These are phyloP conservation scores for Suillus lakei DNA, from an alignment of 768 basidiomycete species.

Conservation along the genomic window DNA sequence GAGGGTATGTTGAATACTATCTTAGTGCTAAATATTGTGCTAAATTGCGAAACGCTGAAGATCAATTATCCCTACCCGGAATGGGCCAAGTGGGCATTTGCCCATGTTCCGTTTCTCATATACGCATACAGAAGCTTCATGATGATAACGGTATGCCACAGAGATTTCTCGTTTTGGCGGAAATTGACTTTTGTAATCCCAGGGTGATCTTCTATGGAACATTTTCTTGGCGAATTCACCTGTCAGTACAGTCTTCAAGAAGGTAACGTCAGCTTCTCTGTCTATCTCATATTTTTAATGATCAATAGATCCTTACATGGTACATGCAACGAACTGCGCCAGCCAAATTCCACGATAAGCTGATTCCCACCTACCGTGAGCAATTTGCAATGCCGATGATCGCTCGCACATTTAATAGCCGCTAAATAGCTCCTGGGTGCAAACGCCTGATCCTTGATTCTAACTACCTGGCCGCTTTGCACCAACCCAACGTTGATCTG, in stretches of 20 bases:
- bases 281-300: constrained; percentile 20
- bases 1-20: constrained; percentile 41
- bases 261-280: constrained; percentile 29
- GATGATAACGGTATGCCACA: constrained; percentile 47
- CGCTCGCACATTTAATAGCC: not conserved
- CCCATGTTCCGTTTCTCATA: constrained; percentile 52
- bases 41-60: constrained; percentile 29
- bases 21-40: not conserved
- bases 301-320: constrained; percentile 38
- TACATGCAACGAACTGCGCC: constrained; percentile 56
- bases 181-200: not conserved
- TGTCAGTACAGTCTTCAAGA: constrained; percentile 35
- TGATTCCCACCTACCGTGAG: constrained; percentile 58
- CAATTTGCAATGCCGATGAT: not conserved
- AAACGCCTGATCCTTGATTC: constrained; percentile 67
- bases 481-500: constrained; percentile 57
- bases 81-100: constrained; percentile 55
- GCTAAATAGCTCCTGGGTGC: constrained; percentile 53
- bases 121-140: constrained; percentile 50
- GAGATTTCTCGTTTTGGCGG: not conserved
- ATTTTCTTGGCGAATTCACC: constrained; percentile 47
- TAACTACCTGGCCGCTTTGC: constrained; percentile 56
- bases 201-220: constrained; percentile 22
- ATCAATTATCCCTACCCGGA: constrained; percentile 45
- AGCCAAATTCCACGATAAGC: constrained; percentile 45